Base-by-base conservation (phyloP, 495 filamentous ascomycete genomes). In the Penicillium steckii region DNA sequence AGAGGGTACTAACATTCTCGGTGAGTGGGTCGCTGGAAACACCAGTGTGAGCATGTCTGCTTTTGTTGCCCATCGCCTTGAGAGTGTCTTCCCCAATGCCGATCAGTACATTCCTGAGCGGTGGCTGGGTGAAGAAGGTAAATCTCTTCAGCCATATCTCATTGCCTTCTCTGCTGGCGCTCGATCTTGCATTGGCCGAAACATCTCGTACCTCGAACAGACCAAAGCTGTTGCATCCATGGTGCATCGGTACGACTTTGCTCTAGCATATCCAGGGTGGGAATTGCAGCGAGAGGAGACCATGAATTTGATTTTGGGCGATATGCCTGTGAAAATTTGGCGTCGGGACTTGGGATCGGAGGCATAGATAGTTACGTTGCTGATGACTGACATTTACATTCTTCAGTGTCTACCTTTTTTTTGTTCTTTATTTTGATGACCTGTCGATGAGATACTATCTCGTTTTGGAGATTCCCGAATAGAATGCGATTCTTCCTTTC, bases 261-360 rank as follows among this genome's bases (percentile, higher is more conserved):
- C 67, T 17, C 47, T 80, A 46, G 53, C 71, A 19, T 37, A 59
- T 24, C 68, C 60, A 3, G 66, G 48, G 1, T 79, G 71, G 67
- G 67, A 73, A 53, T 25, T 68, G 57, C 55, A 69, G 52, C 48
- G 66, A 22, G 30, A 55, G 55, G 75, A 78, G 62, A 70, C 64
- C 13, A 67, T 72, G 60, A 73, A 72, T 61, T 64, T 72, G 60
- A 63, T 66, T 53, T 40, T 66, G 53, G 64, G 61, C 0, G 59
- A 60, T 26, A 70, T 78, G 72, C 72, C 72, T 8, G 58, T 78
- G 19, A 72, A 74, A 53, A 61, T 77, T n/a, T 74, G 69, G 71
- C 62, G 65, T 15, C 55, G 65, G 8, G 37, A 53, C 21, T 19
- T 52, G 53, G 43, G 46, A 22, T 46, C 40, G 18, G 49, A 46